These are phyloP conservation scores for Rhizopogon salebrosus DNA, from an alignment of 768 basidiomycete genomes.

Conservation along the genomic window DNA sequence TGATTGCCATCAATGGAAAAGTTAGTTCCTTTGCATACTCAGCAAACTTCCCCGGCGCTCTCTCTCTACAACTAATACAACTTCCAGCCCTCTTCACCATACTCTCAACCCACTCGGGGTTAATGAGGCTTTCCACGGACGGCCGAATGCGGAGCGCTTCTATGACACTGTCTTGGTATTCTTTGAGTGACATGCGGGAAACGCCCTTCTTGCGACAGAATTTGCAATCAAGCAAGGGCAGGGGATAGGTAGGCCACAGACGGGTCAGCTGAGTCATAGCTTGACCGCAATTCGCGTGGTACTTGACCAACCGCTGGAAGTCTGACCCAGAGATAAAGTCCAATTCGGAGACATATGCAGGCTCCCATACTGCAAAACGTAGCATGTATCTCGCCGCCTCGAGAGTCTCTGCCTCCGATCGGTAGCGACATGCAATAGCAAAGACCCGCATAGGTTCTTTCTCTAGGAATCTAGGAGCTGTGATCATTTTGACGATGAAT, in stretches of 20 bases:
- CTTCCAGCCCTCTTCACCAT: conserved; percentile 27
- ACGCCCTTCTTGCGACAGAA: conserved; percentile 30
- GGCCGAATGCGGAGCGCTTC: conserved; percentile 27
- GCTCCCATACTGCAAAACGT: conserved; percentile 28
- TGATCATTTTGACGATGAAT: conserved; percentile 27
- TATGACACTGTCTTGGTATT: conserved; percentile 29
- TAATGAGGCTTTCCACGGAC: conserved; percentile 25
- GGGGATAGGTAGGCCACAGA: conserved; percentile 26
- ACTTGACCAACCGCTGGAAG: conserved; percentile 31
- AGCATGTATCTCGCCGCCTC: conserved; percentile 34
- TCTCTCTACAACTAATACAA: conserved; percentile 23
- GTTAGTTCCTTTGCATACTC: conserved; percentile 25
- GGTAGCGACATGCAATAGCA: conserved; percentile 32
- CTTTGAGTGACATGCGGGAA: conserved; percentile 25
- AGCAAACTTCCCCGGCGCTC: conserved; percentile 24
- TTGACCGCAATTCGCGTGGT: conserved; percentile 28
- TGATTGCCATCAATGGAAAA: conserved; percentile 21
- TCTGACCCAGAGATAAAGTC: conserved; percentile 32
- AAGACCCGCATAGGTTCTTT: conserved; percentile 32
- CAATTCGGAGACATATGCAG: conserved; percentile 29
- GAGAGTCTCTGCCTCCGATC: conserved; percentile 28
- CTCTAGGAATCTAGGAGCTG: conserved; percentile 26
- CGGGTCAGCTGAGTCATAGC: conserved; percentile 28
- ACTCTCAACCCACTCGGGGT: conserved; percentile 25
- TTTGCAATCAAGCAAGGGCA: conserved; percentile 29